Conservation (phyloP, 2,329 filamentous ascomycete genomes). For the Myriosclerotinia duriaeana region DNA sequence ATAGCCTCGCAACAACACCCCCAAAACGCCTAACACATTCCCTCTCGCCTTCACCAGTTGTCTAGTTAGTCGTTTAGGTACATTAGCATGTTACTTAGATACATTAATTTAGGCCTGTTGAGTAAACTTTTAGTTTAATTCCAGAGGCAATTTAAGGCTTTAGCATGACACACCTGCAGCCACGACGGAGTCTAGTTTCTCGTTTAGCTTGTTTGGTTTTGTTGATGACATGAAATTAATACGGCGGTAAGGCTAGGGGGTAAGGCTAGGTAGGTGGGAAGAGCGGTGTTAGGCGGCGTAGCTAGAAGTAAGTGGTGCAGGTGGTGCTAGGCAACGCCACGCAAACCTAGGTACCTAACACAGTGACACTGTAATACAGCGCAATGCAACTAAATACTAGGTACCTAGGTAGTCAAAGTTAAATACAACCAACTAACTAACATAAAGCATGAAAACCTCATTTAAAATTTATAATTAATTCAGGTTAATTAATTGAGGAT, state of each 20-base stretch:
- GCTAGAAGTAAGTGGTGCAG: background rate
- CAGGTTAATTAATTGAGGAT: background rate
- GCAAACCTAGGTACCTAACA: too few relatives aligned
- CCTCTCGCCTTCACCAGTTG: too few relatives aligned
- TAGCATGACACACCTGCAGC: background rate
- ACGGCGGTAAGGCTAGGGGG: background rate
- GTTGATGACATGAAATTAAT: background rate
- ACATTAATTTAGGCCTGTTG: background rate
- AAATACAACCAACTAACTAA: background rate
- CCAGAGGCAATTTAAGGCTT: background rate
- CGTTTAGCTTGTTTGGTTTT: conserved; percentile 2
- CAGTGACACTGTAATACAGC: background rate
- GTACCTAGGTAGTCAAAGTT: background rate
- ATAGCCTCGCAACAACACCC: background rate
- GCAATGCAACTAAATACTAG: background rate
- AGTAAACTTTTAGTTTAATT: background rate
- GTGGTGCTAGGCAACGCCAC: background rate
- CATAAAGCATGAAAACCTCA: conserved; percentile 12
- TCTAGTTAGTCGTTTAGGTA: background rate
- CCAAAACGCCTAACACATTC: too few relatives aligned
- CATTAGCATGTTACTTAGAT: too few relatives aligned
- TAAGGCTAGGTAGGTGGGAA: too few relatives aligned
- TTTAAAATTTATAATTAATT: conserved; percentile 10
- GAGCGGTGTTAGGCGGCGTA: background rate
- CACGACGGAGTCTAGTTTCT: background rate